Evolutionary conservation across 2,329 filamentous ascomycete species (phyloP).

Genomic region (Chrysosphaeria jannelii): DNA sequence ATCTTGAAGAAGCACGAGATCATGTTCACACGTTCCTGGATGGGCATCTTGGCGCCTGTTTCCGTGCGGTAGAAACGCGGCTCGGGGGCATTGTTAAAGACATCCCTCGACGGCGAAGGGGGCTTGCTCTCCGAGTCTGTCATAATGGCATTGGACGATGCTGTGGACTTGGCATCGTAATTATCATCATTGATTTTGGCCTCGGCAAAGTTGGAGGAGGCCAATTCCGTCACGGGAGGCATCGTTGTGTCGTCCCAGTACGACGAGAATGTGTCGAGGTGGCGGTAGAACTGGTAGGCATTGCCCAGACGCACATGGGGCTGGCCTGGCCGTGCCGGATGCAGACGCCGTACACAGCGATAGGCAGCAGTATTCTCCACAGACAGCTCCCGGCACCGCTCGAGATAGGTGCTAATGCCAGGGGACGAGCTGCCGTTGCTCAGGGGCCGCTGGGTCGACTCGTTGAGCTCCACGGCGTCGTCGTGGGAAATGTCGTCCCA

Average conservation of each 20-base stretch:
- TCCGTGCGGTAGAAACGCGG: constrained; percentile 14
- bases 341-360: constrained; percentile 27
- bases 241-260: constrained; percentile 30
- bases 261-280: constrained; percentile 24
- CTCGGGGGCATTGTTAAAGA: too few species aligned
- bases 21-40: constrained; percentile 25
- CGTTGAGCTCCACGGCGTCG: constrained; percentile 17
- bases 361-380: constrained; percentile 26
- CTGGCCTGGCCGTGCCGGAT: constrained; percentile 18
- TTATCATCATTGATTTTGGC: constrained; percentile 1
- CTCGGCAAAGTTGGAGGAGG: constrained; percentile 1
- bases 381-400: constrained; percentile 25
- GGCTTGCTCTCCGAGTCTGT: constrained; percentile 3
- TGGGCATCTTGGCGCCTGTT: constrained; percentile 23
- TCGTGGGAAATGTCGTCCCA: constrained; percentile 21
- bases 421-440: constrained; percentile 23
- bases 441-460: constrained; percentile 16
- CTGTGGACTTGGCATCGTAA: background rate
- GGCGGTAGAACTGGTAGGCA: constrained; percentile 33
- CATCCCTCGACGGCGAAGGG: constrained; percentile 3
- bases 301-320: constrained; percentile 25
- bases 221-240: constrained; percentile 11
- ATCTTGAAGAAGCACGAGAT: constrained; percentile 29
- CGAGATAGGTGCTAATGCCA: constrained; percentile 24
- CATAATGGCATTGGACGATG: background rate